phyloP scores from a whole-genome alignment of 2,329 filamentous ascomycete species.

The Coleophoma eucalyptorum region DNA sequence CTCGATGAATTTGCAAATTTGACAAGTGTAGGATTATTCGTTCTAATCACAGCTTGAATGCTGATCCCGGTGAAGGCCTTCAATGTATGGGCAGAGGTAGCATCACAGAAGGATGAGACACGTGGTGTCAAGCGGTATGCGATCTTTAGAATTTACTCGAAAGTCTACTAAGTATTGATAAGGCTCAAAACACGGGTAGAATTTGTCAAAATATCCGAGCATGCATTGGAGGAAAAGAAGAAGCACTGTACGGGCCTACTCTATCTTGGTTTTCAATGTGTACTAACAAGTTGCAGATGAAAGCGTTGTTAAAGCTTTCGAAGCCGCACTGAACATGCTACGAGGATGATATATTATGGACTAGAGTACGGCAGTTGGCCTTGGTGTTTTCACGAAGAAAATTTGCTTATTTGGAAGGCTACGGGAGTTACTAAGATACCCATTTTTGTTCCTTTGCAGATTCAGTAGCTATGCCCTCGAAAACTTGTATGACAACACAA shows the following conservation, averaged over 20 bases:
- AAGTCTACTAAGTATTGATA: constrained; percentile 6
- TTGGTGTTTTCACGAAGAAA: too few species aligned
- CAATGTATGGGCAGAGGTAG: constrained; percentile 71
- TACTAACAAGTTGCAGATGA: constrained; percentile 33
- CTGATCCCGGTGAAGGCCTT: constrained; percentile 58
- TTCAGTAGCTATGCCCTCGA: too few species aligned
- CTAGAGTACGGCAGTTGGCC: too few species aligned
- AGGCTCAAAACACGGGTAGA: constrained; percentile 76
- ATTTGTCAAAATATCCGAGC: constrained; percentile 72
- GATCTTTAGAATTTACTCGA: constrained; percentile 2
- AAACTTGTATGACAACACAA: too few species aligned
- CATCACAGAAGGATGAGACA: constrained; percentile 68
- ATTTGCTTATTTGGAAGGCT: too few species aligned
- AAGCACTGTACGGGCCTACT: constrained; percentile 60
- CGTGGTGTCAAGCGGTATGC: constrained; percentile 71
- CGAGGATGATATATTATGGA: too few species aligned
- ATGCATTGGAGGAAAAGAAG: constrained; percentile 68
- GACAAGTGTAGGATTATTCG: constrained; percentile 35
- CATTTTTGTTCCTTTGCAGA: too few species aligned
- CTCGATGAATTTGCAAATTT: constrained; percentile 64
- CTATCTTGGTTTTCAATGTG: not conserved
- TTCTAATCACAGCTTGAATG: not conserved
- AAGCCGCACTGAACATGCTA: constrained; percentile 21
- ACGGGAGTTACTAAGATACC: too few species aligned
- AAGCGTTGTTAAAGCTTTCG: constrained; percentile 60